Evolutionary conservation across 768 basidiomycete genomes (phyloP).

Genomic region (Suillus subalutaceus): DNA sequence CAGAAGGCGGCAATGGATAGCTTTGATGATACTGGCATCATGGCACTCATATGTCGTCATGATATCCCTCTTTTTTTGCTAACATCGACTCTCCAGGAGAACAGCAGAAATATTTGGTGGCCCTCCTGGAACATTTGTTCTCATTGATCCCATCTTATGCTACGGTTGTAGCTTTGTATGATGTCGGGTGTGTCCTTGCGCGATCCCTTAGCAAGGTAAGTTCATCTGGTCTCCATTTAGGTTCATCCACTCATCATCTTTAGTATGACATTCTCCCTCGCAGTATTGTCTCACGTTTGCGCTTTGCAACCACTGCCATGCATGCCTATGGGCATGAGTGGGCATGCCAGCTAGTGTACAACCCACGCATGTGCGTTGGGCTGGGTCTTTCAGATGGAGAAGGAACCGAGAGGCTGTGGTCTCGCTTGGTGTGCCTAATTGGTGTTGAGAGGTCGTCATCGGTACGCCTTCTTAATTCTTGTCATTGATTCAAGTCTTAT

Average conservation of each 20-base stretch:
- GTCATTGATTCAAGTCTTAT: conserved; percentile 1
- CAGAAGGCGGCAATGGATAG: too few relatives aligned
- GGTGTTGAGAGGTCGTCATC: conserved; percentile 32
- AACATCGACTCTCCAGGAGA: too few relatives aligned
- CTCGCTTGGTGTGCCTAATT: conserved; percentile 36
- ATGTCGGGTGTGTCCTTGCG: conserved; percentile 41
- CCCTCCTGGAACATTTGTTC: too few relatives aligned
- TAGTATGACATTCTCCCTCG: conserved; percentile 32
- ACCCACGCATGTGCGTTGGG: too few relatives aligned
- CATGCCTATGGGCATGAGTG: too few relatives aligned
- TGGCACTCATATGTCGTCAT: too few relatives aligned
- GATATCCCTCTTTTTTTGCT: too few relatives aligned
- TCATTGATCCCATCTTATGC: too few relatives aligned
- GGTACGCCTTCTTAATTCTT: conserved; percentile 25
- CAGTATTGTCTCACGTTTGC: conserved; percentile 17
- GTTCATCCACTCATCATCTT: neutral
- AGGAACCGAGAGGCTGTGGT: conserved; percentile 39
- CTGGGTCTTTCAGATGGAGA: conserved; percentile 4
- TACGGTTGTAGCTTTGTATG: conserved; percentile 24
- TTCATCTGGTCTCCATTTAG: conserved; percentile 13
- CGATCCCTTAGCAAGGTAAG: conserved; percentile 28
- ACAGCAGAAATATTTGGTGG: too few relatives aligned
- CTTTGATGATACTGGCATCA: too few relatives aligned
- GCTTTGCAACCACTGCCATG: conserved; percentile 37
- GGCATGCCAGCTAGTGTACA: too few relatives aligned